These are phyloP conservation scores for Lenwebbia sp. DNA, from an alignment of 345 rosid genomes.

Conservation along the genomic window DNA sequence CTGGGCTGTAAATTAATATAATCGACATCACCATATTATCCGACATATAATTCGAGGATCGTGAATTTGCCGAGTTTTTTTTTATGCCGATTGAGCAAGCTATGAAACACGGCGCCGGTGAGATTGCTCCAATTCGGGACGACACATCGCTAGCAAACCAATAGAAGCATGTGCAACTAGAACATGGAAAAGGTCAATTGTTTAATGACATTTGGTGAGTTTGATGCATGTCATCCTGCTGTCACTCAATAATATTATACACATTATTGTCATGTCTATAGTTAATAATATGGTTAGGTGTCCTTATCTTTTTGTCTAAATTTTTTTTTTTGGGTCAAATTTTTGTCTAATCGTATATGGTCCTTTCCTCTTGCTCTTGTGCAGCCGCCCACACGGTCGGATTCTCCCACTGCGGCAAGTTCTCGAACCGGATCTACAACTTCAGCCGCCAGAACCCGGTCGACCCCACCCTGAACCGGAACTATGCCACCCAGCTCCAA, in stretches of 20 bases:
- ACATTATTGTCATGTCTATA: not conserved
- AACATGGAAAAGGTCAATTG: not conserved
- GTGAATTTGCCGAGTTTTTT: not conserved
- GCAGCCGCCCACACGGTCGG: slow-evolving; percentile 86
- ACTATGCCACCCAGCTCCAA: slow-evolving; percentile 45
- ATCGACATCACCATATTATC: not conserved
- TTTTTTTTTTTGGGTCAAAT: not conserved
- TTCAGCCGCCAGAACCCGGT: slow-evolving; percentile 33
- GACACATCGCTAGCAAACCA: not conserved
- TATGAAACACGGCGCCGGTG: not conserved
- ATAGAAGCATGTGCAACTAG: not conserved
- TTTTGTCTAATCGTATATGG: not conserved
- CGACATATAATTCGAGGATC: not conserved
- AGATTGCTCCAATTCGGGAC: not conserved
- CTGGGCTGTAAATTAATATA: not conserved
- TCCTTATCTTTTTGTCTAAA: not conserved
- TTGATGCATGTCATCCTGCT: not conserved
- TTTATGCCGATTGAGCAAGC: not conserved
- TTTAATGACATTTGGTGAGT: not conserved
- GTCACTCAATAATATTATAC: not conserved
- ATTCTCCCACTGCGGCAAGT: slow-evolving; percentile 59
- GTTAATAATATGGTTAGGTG: not conserved
- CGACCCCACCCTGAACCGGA: slow-evolving; percentile 53
- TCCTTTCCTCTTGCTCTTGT: not conserved
- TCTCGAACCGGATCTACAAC: slow-evolving; percentile 46